A percentile compares a stretch with the other conserved stretches of the same genome.
Conservation (phyloP, 1,284 basidiomycete species). For the Cryptococcus sp. region DNA sequence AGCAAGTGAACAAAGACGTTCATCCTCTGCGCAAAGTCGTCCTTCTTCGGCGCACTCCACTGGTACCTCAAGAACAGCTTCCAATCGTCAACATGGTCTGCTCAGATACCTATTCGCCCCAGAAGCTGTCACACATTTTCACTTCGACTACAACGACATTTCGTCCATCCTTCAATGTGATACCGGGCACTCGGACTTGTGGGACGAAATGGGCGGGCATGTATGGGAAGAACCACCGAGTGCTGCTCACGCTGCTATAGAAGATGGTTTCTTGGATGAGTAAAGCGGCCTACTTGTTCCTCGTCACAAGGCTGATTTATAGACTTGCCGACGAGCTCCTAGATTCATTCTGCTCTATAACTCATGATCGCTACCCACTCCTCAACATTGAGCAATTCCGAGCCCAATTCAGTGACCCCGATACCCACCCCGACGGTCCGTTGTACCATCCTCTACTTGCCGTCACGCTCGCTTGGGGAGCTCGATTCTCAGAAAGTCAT, state of each 20-base stretch:
- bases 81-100: conserved; percentile 20
- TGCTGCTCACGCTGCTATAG: conserved; percentile 24
- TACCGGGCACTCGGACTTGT: conserved; percentile 25
- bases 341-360: conserved; percentile 68
- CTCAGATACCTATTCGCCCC: conserved; percentile 44
- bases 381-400: conserved; percentile 73
- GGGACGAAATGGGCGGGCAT: conserved; percentile 33
- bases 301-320: conserved; percentile 3
- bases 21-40: no score
- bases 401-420: conserved; percentile 43
- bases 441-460: conserved; percentile 72
- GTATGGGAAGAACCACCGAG: conserved; percentile 37
- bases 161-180: conserved; percentile 23
- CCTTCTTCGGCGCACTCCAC: no score
- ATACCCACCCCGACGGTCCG: conserved; percentile 43
- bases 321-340: conserved; percentile 83
- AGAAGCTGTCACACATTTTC: conserved; percentile 25
- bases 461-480: conserved; percentile 85
- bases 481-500: conserved; percentile 84
- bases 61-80: not conserved
- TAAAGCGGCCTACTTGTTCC: conserved; percentile 10
- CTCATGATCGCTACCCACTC: conserved; percentile 73
- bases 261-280: conserved; percentile 24
- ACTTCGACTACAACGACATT: conserved; percentile 40
- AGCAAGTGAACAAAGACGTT: no score